Conservation (phyloP, 106 monocot genomes). For the Apostasia ramifera region DNA sequence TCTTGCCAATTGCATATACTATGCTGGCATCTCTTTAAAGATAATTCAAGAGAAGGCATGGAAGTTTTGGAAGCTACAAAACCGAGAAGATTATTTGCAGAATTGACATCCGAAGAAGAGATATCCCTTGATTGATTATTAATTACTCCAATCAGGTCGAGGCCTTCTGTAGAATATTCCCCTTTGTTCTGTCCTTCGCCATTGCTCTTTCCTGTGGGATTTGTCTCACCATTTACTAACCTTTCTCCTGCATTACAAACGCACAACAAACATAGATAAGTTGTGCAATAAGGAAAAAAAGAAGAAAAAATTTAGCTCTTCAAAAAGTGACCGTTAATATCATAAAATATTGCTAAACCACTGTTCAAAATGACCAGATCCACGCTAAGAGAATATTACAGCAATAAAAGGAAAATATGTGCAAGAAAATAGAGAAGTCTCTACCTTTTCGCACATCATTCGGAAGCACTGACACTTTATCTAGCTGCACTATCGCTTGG, state of each 20-base stretch:
- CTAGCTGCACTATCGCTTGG: slow-evolving; percentile 1
- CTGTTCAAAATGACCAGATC: background rate
- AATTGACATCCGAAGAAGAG: background rate
- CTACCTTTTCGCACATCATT: slow-evolving; percentile 26
- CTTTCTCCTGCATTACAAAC: background rate
- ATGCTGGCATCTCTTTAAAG: slow-evolving; percentile 39
- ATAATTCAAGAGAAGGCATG: slow-evolving; percentile 37
- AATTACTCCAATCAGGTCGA: slow-evolving; percentile 26
- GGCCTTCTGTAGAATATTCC: slow-evolving; percentile 15
- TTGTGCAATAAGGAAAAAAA: too few species aligned
- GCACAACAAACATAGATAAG: too few species aligned
- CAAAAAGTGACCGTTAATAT: background rate
- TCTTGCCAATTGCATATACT: slow-evolving; percentile 16
- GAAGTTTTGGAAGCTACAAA: slow-evolving; percentile 1
- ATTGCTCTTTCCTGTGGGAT: background rate
- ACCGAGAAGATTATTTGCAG: background rate
- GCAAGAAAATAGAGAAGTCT: background rate
- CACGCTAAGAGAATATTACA: background rate
- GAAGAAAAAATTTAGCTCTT: background rate
- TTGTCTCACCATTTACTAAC: background rate
- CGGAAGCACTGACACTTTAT: background rate
- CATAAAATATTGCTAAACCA: background rate
- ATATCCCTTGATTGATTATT: slow-evolving; percentile 14
- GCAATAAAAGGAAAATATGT: background rate
- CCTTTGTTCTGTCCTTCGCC: background rate